Conservation (phyloP, 106 monocot species). For the Phalaenopsis equestris region DNA sequence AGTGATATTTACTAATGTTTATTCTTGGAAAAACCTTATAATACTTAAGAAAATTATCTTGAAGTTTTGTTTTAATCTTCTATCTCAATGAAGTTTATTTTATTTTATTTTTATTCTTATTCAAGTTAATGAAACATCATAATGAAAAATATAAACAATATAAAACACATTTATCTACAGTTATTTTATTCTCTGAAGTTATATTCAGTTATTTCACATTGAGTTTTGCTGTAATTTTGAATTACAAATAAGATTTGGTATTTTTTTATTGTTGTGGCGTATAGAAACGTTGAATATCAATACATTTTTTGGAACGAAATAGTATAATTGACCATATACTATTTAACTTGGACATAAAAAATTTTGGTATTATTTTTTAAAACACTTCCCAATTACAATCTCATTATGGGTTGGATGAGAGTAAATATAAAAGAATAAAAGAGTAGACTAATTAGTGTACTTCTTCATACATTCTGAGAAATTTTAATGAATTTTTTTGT, state of each 20-base stretch:
- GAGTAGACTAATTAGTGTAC: not conserved
- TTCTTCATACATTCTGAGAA: not conserved
- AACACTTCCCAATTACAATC: not conserved
- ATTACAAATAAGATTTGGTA: not conserved
- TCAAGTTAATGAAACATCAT: not conserved
- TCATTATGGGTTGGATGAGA: not conserved
- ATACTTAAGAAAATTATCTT: not conserved
- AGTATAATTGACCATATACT: not conserved
- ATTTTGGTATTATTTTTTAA: not conserved
- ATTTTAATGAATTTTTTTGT: not conserved
- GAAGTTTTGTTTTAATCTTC: not conserved
- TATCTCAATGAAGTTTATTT: not conserved
- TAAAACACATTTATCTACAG: not conserved
- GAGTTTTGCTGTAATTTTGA: not conserved
- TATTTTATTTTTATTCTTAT: not conserved
- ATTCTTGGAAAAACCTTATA: not conserved
- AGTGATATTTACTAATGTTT: not conserved
- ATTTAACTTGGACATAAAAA: not conserved
- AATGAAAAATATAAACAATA: not conserved
- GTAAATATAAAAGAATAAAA: not conserved
- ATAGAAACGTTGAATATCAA: not conserved
- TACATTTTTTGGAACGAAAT: not conserved
- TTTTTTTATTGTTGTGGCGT: not conserved
- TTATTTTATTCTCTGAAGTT: not conserved
- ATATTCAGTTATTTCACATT: no score